These are phyloP conservation scores for Geranium incanum DNA, from an alignment of 441 rosid species.

Conservation along the genomic window DNA sequence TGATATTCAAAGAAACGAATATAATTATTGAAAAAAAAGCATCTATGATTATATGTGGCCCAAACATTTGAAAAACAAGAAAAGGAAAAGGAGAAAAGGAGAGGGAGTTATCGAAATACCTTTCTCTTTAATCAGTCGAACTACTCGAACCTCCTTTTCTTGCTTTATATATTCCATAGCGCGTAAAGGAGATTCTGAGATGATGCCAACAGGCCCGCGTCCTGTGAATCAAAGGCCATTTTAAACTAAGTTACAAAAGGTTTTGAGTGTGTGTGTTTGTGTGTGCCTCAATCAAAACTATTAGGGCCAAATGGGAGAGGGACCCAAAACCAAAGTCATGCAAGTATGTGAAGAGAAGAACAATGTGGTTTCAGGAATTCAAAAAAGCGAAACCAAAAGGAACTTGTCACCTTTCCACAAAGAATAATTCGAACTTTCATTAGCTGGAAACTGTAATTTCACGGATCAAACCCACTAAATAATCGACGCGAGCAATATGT, in stretches of 20 bases:
- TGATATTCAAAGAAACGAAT: slow-evolving; percentile 54
- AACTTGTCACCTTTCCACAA: slow-evolving; percentile 34
- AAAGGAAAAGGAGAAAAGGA: slow-evolving; percentile 25
- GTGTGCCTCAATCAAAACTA: slow-evolving; percentile 39
- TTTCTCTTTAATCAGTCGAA: slow-evolving; percentile 59
- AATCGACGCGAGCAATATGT: slow-evolving; percentile 38
- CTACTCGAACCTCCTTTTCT: slow-evolving; percentile 42
- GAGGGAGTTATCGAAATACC: slow-evolving; percentile 33
- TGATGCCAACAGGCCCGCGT: slow-evolving; percentile 36
- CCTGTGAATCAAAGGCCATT: slow-evolving; percentile 60
- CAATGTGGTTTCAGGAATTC: background rate
- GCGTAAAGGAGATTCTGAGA: slow-evolving; percentile 76
- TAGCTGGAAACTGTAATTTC: slow-evolving; percentile 10
- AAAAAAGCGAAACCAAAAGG: slow-evolving; percentile 3
- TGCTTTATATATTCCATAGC: slow-evolving; percentile 53
- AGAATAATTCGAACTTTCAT: slow-evolving; percentile 19
- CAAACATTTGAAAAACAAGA: slow-evolving; percentile 71
- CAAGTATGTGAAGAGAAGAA: slow-evolving; percentile 23
- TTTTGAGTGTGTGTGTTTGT: too few relatives aligned
- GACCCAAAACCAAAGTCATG: slow-evolving; percentile 38
- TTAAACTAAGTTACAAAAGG: slow-evolving; percentile 34
- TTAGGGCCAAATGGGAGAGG: slow-evolving; percentile 40
- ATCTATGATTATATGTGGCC: slow-evolving; percentile 42
- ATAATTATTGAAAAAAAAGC: slow-evolving; percentile 29
- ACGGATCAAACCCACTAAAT: slow-evolving; percentile 9